These are phyloP conservation scores for Hirsutella thompsonii DNA, from an alignment of 2,329 filamentous ascomycete species.

Conservation along the genomic window DNA sequence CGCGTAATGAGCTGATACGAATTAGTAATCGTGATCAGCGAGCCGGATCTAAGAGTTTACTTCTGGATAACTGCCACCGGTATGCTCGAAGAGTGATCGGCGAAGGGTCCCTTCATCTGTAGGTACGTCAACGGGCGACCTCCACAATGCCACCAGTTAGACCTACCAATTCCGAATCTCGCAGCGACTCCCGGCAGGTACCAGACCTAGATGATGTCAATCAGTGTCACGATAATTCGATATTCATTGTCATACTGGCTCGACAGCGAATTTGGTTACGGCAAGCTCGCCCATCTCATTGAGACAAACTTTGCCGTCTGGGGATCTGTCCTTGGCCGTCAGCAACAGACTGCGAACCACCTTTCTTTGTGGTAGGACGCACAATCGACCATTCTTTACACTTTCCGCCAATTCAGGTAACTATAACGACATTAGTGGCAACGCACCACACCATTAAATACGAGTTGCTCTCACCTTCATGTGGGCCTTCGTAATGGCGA, in stretches of 20 bases:
- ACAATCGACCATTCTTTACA: slow-evolving; percentile 66
- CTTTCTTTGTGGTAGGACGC: slow-evolving; percentile 3
- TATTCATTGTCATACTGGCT: slow-evolving; percentile 51
- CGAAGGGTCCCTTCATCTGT: slow-evolving; percentile 78
- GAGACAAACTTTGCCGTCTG: slow-evolving; percentile 81
- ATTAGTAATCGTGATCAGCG: slow-evolving; percentile 8
- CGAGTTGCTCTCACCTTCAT: slow-evolving; percentile 51
- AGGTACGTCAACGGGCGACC: slow-evolving; percentile 11
- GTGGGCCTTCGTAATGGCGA: slow-evolving; percentile 82
- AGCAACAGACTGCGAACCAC: neutral
- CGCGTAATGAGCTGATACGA: slow-evolving; percentile 63
- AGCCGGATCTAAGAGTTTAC: slow-evolving; percentile 16
- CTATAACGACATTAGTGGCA: slow-evolving; percentile 14
- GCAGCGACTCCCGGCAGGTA: slow-evolving; percentile 81
- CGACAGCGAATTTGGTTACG: slow-evolving; percentile 93
- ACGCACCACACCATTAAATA: neutral
- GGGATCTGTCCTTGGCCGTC: slow-evolving; percentile 24
- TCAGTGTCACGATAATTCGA: neutral
- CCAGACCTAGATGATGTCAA: slow-evolving; percentile 41
- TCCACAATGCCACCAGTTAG: neutral
- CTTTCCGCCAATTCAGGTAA: slow-evolving; percentile 89
- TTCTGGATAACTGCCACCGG: slow-evolving; percentile 91
- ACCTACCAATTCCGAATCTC: slow-evolving; percentile 73
- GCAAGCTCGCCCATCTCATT: slow-evolving; percentile 78
- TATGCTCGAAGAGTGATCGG: slow-evolving; percentile 84